Conservation (phyloP, 2,329 filamentous ascomycete species). For the Pleurostoma richardsiae region DNA sequence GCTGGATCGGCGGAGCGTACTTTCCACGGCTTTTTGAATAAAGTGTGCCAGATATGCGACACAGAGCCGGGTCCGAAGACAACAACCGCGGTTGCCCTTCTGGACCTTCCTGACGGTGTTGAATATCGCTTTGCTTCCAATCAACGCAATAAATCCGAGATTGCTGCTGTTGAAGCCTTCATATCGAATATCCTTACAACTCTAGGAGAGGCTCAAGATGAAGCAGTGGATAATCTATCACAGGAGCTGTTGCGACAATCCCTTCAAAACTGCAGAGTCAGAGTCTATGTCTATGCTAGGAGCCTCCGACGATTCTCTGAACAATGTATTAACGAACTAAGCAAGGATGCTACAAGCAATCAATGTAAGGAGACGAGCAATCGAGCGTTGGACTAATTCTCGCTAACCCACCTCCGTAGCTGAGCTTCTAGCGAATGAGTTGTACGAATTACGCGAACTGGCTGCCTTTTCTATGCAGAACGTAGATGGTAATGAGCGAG, state of each 20-base stretch:
- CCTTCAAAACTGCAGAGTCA: slow-evolving; percentile 10
- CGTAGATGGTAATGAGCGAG: no score
- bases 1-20: slow-evolving; percentile 4
- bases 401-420: no score
- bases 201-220: slow-evolving; percentile 4
- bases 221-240: neutral
- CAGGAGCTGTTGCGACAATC: slow-evolving; percentile 7
- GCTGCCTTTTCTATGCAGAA: no score
- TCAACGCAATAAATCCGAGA: slow-evolving; percentile 7
- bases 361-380: neutral
- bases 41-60: slow-evolving; percentile 21
- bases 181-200: slow-evolving; percentile 10
- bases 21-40: slow-evolving; percentile 19
- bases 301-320: neutral
- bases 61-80: slow-evolving; percentile 13
- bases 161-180: slow-evolving; percentile 7
- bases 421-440: no score
- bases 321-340: slow-evolving; percentile 3
- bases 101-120: slow-evolving; percentile 13
- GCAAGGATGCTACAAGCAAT: neutral
- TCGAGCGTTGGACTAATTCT: no score
- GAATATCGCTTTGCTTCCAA: slow-evolving; percentile 23
- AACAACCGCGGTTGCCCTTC: slow-evolving; percentile 17
- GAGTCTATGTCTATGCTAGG: slow-evolving; percentile 8
- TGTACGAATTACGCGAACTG: no score